Conservation (phyloP, 352 stramenopile species). For the Phytopythium kandeliae region DNA sequence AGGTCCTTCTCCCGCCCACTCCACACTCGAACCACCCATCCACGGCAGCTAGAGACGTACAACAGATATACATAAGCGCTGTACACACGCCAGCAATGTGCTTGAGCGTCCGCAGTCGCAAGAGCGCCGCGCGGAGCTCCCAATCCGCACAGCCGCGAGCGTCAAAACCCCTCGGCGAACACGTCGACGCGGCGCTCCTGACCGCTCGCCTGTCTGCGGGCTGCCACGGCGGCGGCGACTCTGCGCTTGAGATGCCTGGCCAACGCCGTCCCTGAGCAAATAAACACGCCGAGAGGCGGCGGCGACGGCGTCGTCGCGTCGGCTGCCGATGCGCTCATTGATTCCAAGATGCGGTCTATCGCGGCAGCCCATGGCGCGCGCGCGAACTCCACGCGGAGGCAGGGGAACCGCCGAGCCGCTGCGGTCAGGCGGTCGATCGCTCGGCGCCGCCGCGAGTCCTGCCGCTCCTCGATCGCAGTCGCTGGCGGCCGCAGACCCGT, state of each 20-base stretch:
- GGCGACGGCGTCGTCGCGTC: neutral
- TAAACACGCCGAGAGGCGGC: constrained; percentile 13
- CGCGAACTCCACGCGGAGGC: constrained; percentile 4
- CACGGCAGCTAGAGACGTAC: too few species aligned
- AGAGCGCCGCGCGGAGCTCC: too few species aligned
- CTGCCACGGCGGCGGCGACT: constrained; percentile 1
- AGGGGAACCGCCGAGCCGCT: neutral
- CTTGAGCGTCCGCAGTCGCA: too few species aligned
- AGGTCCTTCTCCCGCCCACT: too few species aligned
- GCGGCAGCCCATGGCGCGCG: neutral
- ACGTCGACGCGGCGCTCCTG: constrained; percentile 10
- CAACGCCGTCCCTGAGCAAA: constrained; percentile 16
- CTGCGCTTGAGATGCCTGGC: constrained; percentile 20
- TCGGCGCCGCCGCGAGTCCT: neutral
- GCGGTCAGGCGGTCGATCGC: neutral
- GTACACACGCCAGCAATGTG: too few species aligned
- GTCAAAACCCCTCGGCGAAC: constrained; percentile 26
- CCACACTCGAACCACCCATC: too few species aligned
- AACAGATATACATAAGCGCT: too few species aligned
- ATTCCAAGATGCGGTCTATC: neutral
- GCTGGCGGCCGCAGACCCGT: too few species aligned
- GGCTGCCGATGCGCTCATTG: neutral
- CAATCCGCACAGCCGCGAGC: too few species aligned
- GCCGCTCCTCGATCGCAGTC: too few species aligned
- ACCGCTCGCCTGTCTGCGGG: neutral